Conservation (phyloP, 1,284 basidiomycete genomes). For the Ustilago esculenta region DNA sequence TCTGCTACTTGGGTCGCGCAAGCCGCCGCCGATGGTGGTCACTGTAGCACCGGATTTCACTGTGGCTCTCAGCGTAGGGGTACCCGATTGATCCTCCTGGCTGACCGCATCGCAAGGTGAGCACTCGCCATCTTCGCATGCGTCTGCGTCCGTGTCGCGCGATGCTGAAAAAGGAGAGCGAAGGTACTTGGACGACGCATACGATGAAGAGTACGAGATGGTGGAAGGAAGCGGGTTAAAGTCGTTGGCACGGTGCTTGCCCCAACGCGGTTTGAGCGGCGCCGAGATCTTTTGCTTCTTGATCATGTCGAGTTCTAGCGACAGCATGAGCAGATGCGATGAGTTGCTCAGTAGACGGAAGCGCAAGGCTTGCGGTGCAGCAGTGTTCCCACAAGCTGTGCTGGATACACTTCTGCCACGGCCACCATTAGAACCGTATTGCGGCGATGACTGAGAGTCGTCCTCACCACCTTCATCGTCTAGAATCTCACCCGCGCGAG, state of each 20-base stretch:
- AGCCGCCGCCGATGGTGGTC: slow-evolving; percentile 4
- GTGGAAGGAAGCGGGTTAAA: slow-evolving; percentile 48
- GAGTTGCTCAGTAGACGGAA: slow-evolving; percentile 60
- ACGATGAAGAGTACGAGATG: slow-evolving; percentile 9
- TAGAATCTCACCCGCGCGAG: slow-evolving; percentile 32
- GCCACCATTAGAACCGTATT: neutral
- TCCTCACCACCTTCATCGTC: slow-evolving; percentile 13
- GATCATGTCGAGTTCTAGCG: slow-evolving; percentile 65
- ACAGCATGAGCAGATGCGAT: slow-evolving; percentile 64
- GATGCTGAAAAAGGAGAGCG: slow-evolving; percentile 12
- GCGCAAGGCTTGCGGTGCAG: slow-evolving; percentile 24
- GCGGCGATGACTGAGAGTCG: neutral
- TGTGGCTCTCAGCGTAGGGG: too few species aligned
- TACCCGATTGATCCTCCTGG: neutral
- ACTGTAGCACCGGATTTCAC: too few species aligned
- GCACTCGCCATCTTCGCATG: slow-evolving; percentile 4
- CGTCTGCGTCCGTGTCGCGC: neutral
- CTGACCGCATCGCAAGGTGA: slow-evolving; percentile 1
- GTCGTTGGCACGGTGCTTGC: slow-evolving; percentile 56
- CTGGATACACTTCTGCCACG: slow-evolving; percentile 16
- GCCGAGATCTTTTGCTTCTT: slow-evolving; percentile 63
- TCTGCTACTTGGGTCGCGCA: slow-evolving; percentile 29
- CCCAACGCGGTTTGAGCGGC: slow-evolving; percentile 64
- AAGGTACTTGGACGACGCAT: slow-evolving; percentile 15
- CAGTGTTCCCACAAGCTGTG: slow-evolving; percentile 3